Conservation (phyloP, 179 eudicot genomes). For the Drosera spatulata region DNA sequence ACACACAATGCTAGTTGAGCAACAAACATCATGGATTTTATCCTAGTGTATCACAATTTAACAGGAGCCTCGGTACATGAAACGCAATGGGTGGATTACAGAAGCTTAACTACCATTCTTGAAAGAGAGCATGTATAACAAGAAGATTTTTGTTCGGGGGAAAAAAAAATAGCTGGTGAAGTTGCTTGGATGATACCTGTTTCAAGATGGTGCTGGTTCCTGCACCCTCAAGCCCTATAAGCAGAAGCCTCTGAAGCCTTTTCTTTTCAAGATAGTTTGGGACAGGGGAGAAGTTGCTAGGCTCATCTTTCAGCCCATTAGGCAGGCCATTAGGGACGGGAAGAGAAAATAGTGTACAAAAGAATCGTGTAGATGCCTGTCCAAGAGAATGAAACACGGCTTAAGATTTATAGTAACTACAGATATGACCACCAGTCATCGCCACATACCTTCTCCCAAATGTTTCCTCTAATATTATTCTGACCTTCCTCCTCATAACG, state of each 20-base stretch:
- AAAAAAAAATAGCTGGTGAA: constrained; percentile 1
- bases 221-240: constrained; percentile 72
- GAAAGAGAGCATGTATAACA: neutral
- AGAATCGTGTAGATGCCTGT: constrained; percentile 80
- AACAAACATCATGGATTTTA: too few species aligned
- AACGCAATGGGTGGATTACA: too few species aligned
- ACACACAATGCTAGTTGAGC: too few species aligned
- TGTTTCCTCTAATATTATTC: constrained; percentile 85
- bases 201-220: constrained; percentile 98
- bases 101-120: too few species aligned
- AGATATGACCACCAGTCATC: neutral
- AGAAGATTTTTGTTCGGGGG: neutral
- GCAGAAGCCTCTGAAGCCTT: constrained; percentile 67
- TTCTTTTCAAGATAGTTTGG: constrained; percentile 69
- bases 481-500: constrained; percentile 98
- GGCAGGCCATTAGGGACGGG: constrained; percentile 76
- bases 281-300: constrained; percentile 51
- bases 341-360: constrained; percentile 72
- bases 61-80: too few species aligned
- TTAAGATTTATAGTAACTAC: neutral
- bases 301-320: constrained; percentile 50
- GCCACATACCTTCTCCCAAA: constrained; percentile 83
- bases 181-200: constrained; percentile 42
- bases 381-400: constrained; percentile 6
- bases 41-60: too few species aligned